phyloP scores from a whole-genome alignment of 305 asterid genomes.

The Solanum chacoense region DNA sequence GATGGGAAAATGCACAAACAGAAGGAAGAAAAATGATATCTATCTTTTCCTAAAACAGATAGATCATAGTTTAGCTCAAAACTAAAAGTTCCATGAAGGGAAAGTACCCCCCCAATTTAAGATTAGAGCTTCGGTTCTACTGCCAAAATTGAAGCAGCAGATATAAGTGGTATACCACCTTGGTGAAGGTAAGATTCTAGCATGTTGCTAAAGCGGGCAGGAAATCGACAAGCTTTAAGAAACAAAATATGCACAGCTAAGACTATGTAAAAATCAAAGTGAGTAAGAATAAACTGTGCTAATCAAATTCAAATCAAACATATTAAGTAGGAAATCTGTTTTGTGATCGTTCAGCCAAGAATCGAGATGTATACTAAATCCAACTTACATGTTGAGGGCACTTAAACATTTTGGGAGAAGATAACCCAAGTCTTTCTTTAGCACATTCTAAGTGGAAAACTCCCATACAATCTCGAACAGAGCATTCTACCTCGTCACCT shows the following conservation, averaged over 20 bases:
- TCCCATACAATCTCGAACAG: slow-evolving; percentile 52
- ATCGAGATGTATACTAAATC: background rate
- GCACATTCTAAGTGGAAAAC: slow-evolving; percentile 68
- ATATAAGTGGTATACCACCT: background rate
- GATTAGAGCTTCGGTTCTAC: background rate
- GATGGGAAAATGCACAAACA: background rate
- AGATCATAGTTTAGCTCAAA: background rate
- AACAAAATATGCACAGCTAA: background rate
- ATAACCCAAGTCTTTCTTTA: slow-evolving; percentile 31
- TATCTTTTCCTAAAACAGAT: background rate
- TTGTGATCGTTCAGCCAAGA: background rate
- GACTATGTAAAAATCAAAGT: background rate
- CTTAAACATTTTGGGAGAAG: slow-evolving; percentile 54
- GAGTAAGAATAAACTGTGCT: background rate
- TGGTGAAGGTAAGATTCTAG: background rate
- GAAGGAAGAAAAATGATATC: background rate
- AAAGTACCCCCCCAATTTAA: background rate
- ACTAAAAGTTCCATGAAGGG: background rate
- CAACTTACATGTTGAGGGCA: slow-evolving; percentile 91
- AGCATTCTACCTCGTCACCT: slow-evolving; percentile 43
- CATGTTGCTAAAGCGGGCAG: background rate
- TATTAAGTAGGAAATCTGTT: background rate
- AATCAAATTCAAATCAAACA: background rate
- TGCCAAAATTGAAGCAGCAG: background rate
- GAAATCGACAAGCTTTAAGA: background rate